Evolutionary conservation across 1,139 yeast species (phyloP).

Genomic region (Candida glucosophila): DNA sequence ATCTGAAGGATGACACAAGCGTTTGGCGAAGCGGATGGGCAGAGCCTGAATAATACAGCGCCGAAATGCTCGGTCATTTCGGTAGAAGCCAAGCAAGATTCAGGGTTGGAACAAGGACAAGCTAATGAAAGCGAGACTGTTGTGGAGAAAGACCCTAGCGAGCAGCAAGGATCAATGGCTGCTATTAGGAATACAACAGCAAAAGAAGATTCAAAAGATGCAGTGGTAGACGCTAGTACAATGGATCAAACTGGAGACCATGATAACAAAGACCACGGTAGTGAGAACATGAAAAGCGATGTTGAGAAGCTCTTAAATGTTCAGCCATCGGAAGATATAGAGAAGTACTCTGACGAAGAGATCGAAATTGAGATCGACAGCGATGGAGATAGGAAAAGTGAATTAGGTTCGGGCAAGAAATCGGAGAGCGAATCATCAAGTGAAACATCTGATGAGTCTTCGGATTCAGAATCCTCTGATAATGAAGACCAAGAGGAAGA

Average conservation of each 20-base stretch:
- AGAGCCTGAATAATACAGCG: no score
- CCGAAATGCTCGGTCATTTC: no score
- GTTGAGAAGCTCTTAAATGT: constrained; percentile 24
- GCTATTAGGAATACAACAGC: no score
- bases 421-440: constrained; percentile 9
- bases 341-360: constrained; percentile 21
- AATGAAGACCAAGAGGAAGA: constrained; percentile 10
- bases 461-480: constrained; percentile 4
- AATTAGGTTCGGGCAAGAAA: constrained; percentile 4
- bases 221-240: not conserved
- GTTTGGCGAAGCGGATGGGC: no score
- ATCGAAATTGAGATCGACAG: constrained; percentile 13
- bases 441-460: constrained; percentile 3
- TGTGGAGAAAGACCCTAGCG: no score
- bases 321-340: constrained; percentile 14
- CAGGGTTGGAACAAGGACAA: no score
- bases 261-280: not conserved
- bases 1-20: no score
- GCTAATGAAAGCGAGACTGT: no score
- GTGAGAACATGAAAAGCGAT: constrained; percentile 1
- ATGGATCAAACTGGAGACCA: constrained; percentile 1
- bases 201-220: not conserved
- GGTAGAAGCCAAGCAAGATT: no score
- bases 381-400: constrained; percentile 1
- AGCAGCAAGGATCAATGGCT: no score